phyloP scores from a whole-genome alignment of 768 basidiomycete genomes.

The Ephemerocybe angulata region DNA sequence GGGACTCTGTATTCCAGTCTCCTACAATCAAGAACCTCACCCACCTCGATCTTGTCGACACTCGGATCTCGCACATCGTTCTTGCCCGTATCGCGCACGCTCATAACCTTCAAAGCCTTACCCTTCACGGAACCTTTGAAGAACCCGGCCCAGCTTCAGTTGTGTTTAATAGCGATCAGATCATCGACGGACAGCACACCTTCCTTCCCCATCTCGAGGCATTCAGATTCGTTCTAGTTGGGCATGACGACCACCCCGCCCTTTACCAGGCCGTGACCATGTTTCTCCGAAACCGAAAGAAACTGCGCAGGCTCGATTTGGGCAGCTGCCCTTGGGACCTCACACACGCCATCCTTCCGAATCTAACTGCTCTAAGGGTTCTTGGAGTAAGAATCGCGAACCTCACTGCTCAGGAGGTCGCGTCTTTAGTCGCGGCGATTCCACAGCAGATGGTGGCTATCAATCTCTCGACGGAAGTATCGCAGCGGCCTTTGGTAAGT shows the following conservation, averaged over 20 bases:
- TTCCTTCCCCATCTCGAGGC: conserved; percentile 60
- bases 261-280: conserved; percentile 54
- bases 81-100: conserved; percentile 62
- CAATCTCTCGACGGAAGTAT: conserved; percentile 47
- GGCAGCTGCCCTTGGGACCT: conserved; percentile 67
- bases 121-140: conserved; percentile 63
- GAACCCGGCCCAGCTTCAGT: conserved; percentile 54
- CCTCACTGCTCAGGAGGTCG: conserved; percentile 36
- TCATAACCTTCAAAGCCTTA: conserved; percentile 56
- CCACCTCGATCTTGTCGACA: conserved; percentile 68
- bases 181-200: conserved; percentile 54
- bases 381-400: conserved; percentile 56
- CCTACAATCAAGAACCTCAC: conserved; percentile 63
- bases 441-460: conserved; percentile 51
- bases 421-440: conserved; percentile 37
- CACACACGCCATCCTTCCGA: conserved; percentile 47
- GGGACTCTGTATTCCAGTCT: conserved; percentile 63
- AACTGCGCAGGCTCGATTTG: conserved; percentile 54
- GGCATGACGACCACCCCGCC: conserved; percentile 51
- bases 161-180: conserved; percentile 59
- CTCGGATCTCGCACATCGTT: conserved; percentile 60
- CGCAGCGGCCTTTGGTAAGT: conserved; percentile 49
- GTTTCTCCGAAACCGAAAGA: conserved; percentile 47
- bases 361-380: conserved; percentile 49
- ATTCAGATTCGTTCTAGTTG: conserved; percentile 62